phyloP scores from a whole-genome alignment of 371 early-diverging fungal species.

The Saksenaea oblongispora region DNA sequence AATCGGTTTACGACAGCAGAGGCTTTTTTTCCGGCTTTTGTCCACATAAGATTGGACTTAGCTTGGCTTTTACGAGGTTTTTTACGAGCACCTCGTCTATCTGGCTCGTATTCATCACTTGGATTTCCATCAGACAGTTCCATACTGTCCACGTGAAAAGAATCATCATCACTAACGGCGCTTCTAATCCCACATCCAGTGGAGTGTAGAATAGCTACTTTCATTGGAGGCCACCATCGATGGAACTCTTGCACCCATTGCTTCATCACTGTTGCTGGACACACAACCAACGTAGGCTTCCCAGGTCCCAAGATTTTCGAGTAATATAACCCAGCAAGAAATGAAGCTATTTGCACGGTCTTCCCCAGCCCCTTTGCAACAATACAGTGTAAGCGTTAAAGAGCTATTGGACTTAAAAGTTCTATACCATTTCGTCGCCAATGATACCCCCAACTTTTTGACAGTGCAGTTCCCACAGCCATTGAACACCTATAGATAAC shows the following conservation, averaged over 20 bases:
- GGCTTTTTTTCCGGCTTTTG: slow-evolving; percentile 42
- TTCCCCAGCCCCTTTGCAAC: slow-evolving; percentile 88
- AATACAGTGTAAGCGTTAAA: background rate
- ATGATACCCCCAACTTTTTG: slow-evolving; percentile 93
- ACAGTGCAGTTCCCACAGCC: slow-evolving; percentile 92
- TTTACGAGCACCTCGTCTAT: slow-evolving; percentile 29
- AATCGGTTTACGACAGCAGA: slow-evolving; percentile 36
- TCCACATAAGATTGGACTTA: slow-evolving; percentile 24
- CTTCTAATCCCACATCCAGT: slow-evolving; percentile 73
- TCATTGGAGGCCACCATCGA: slow-evolving; percentile 94
- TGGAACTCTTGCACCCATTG: slow-evolving; percentile 98
- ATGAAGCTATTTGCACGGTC: slow-evolving; percentile 91
- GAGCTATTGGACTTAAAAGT: too few relatives aligned
- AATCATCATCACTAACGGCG: background rate
- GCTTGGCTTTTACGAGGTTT: slow-evolving; percentile 25
- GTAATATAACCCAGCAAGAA: slow-evolving; percentile 72
- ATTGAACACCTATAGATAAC: slow-evolving; percentile 62
- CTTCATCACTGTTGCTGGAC: slow-evolving; percentile 94
- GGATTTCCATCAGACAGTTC: slow-evolving; percentile 26
- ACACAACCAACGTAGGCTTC: slow-evolving; percentile 78
- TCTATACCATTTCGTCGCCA: slow-evolving; percentile 94
- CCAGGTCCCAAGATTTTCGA: slow-evolving; percentile 53
- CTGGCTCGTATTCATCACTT: slow-evolving; percentile 43
- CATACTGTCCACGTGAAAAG: slow-evolving; percentile 24
- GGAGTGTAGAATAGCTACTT: slow-evolving; percentile 87